A percentile compares a stretch with the other conserved stretches of the same genome.
These are phyloP conservation scores for Handroanthus guayacan DNA, from an alignment of 257 asterid species.

Conservation along the genomic window DNA sequence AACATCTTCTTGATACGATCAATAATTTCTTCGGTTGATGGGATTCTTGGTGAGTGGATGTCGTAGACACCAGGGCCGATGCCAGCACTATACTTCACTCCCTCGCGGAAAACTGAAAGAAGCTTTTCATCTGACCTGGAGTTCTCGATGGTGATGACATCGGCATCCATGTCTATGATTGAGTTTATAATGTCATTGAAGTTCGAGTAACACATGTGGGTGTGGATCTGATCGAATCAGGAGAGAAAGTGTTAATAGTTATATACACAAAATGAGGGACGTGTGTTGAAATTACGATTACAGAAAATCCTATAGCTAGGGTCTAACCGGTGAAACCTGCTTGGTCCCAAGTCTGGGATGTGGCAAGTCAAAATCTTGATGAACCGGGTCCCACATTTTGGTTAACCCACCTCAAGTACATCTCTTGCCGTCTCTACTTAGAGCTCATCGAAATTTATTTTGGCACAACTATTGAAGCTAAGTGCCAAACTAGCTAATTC, in stretches of 20 bases:
- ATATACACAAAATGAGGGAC: not conserved
- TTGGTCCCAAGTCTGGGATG: no score
- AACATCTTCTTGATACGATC: slow-evolving; percentile 76
- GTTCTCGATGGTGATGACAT: slow-evolving; percentile 89
- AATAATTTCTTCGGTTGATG: slow-evolving; percentile 68
- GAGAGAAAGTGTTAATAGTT: not conserved
- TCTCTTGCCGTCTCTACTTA: no score
- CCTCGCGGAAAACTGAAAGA: slow-evolving; percentile 81
- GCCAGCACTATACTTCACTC: slow-evolving; percentile 80
- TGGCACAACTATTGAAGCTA: not conserved
- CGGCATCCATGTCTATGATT: slow-evolving; percentile 85
- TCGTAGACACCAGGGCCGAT: slow-evolving; percentile 90
- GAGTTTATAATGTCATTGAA: slow-evolving; percentile 79
- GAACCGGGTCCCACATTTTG: no score
- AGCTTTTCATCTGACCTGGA: slow-evolving; percentile 89
- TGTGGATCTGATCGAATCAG: slow-evolving; percentile 65
- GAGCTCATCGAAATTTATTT: not conserved
- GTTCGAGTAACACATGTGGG: slow-evolving; percentile 96
- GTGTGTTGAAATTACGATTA: not conserved
- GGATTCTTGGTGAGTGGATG: slow-evolving; percentile 90
- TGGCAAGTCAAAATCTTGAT: no score
- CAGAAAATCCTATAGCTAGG: not conserved
- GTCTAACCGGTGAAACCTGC: no score
- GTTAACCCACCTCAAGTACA: no score
- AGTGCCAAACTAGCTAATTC: not conserved